These are phyloP conservation scores for Elymus sibiricus DNA, from an alignment of 176 grass and related monocot genomes.

Conservation along the genomic window DNA sequence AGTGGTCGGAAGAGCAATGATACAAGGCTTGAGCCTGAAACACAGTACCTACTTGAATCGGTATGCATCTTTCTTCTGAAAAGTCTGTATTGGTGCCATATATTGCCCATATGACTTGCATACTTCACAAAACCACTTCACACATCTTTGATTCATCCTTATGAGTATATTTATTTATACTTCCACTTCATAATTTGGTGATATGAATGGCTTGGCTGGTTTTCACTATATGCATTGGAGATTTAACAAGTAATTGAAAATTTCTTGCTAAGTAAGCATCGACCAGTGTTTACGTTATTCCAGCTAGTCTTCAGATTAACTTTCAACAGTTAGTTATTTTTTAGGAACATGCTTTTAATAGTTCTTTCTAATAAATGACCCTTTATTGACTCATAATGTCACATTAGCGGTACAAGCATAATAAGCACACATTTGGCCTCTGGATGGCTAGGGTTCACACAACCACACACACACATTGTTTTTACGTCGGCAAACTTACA, in stretches of 20 bases:
- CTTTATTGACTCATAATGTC: neutral
- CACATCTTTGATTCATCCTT: neutral
- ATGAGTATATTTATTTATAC: neutral
- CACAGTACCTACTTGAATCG: slow-evolving; percentile 77
- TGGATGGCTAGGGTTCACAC: too few species aligned
- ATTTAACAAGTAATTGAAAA: neutral
- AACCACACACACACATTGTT: too few species aligned
- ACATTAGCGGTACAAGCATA: too few species aligned
- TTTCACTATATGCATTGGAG: slow-evolving; percentile 1
- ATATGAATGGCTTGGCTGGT: neutral
- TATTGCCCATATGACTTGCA: neutral
- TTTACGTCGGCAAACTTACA: too few species aligned
- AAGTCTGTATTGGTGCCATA: neutral
- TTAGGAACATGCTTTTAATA: neutral
- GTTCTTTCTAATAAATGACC: neutral
- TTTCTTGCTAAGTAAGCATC: neutral
- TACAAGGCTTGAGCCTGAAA: slow-evolving; percentile 42
- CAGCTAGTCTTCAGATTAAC: neutral
- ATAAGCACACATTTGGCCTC: too few species aligned
- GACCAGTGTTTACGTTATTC: neutral
- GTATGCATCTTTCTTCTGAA: slow-evolving; percentile 42
- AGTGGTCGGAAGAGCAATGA: slow-evolving; percentile 76
- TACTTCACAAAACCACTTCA: neutral
- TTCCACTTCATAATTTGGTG: neutral
- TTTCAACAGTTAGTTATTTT: neutral